Evolutionary conservation across 805 yeast genomes (phyloP).

Genomic region (Metschnikowia drakensbergensis): DNA sequence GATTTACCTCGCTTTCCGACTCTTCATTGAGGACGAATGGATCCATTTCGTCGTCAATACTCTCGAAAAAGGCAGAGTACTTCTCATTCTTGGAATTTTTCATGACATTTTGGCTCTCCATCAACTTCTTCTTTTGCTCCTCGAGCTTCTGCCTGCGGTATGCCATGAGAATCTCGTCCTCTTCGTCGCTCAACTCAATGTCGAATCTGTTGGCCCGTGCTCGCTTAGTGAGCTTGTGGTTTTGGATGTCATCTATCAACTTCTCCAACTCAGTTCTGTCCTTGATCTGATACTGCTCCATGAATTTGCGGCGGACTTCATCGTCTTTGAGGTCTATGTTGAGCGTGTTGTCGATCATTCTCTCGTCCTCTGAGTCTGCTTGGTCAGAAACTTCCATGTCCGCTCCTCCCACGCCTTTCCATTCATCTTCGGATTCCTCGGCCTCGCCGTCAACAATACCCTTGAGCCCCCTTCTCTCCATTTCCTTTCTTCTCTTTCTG

Average conservation of each 20-base stretch:
- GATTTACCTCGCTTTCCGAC: slow-evolving; percentile 24
- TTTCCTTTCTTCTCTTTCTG: slow-evolving; percentile 42
- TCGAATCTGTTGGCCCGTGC: slow-evolving; percentile 51
- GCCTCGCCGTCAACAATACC: slow-evolving; percentile 77
- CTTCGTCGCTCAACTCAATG: slow-evolving; percentile 71
- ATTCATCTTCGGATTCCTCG: slow-evolving; percentile 85
- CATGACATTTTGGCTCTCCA: slow-evolving; percentile 43
- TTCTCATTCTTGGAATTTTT: slow-evolving; percentile 49
- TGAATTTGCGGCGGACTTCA: slow-evolving; percentile 53
- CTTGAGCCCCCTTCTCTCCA: slow-evolving; percentile 56
- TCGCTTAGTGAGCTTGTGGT: slow-evolving; percentile 62
- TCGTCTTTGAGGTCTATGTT: slow-evolving; percentile 54
- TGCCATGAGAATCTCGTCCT: slow-evolving; percentile 54
- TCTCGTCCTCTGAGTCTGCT: slow-evolving; percentile 73
- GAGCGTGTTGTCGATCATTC: slow-evolving; percentile 69
- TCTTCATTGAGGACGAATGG: slow-evolving; percentile 28
- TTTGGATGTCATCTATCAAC: slow-evolving; percentile 66
- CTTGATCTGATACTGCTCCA: slow-evolving; percentile 55
- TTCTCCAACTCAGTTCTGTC: slow-evolving; percentile 64
- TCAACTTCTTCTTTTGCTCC: slow-evolving; percentile 47
- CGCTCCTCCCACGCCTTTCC: slow-evolving; percentile 74
- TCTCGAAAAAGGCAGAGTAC: slow-evolving; percentile 63
- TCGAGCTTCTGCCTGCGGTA: slow-evolving; percentile 40
- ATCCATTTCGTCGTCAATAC: slow-evolving; percentile 48
- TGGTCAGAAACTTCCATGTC: slow-evolving; percentile 58